Evolutionary conservation across 2,329 filamentous ascomycete genomes (phyloP).

Genomic region (Annulohypoxylon truncatum): DNA sequence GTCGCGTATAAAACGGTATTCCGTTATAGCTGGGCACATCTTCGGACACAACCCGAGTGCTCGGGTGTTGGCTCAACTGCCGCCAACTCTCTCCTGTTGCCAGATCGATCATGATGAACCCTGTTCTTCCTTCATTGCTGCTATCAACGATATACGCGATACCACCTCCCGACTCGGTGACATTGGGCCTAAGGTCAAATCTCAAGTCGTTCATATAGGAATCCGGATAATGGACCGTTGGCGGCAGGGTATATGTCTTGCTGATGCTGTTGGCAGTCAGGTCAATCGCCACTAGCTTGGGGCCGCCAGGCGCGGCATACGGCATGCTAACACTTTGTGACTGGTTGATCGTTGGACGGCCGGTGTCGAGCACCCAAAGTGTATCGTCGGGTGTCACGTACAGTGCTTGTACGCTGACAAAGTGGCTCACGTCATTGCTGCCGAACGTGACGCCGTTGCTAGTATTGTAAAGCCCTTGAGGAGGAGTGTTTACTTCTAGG

Average conservation of each 20-base stretch:
- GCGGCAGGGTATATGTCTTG: conserved; percentile 56
- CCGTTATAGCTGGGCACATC: conserved; percentile 52
- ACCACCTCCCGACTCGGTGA: conserved; percentile 53
- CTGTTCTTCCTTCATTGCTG: conserved; percentile 58
- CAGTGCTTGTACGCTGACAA: conserved; percentile 59
- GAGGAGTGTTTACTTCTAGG: conserved; percentile 51
- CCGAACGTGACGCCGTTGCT: conserved; percentile 58
- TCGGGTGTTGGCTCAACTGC: conserved; percentile 50
- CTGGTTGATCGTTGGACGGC: conserved; percentile 56
- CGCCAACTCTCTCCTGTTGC: conserved; percentile 56
- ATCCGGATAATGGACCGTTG: conserved; percentile 57
- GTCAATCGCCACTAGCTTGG: conserved; percentile 58
- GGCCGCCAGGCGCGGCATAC: conserved; percentile 58
- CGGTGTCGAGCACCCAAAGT: conserved; percentile 59
- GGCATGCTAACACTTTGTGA: conserved; percentile 54
- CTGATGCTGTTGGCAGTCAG: conserved; percentile 54
- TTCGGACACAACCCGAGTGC: conserved; percentile 44
- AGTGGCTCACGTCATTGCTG: conserved; percentile 54
- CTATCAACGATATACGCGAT: conserved; percentile 60
- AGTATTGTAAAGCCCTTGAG: conserved; percentile 45
- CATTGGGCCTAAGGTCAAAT: conserved; percentile 57
- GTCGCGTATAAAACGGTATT: conserved; percentile 49
- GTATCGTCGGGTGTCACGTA: conserved; percentile 59
- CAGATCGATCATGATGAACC: conserved; percentile 60
- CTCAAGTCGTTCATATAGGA: conserved; percentile 60